These are phyloP conservation scores for Macroventuria anomochaeta DNA, from an alignment of 2,329 filamentous ascomycete species.

Conservation along the genomic window DNA sequence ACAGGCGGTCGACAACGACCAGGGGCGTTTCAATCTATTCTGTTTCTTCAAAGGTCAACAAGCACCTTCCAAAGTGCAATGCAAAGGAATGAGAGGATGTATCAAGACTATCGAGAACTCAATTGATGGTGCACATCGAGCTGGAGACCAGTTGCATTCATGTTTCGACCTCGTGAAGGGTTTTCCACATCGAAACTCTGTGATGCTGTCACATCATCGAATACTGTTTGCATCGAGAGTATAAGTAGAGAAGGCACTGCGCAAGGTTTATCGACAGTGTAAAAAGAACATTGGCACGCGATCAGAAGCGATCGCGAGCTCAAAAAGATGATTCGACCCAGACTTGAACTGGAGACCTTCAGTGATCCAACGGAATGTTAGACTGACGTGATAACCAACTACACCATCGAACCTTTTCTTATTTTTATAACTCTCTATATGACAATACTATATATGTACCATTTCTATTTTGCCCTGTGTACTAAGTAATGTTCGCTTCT, in stretches of 20 bases:
- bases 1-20: conserved; percentile 12
- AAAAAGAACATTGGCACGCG: too few relatives aligned
- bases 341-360: conserved; percentile 23
- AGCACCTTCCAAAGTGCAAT: not conserved
- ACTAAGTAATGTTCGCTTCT: too few relatives aligned
- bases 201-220: too few relatives aligned
- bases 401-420: conserved; percentile 42
- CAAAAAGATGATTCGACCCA: conserved; percentile 20
- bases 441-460: too few relatives aligned
- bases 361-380: conserved; percentile 41
- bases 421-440: not conserved
- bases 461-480: too few relatives aligned
- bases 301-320: too few relatives aligned
- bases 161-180: too few relatives aligned
- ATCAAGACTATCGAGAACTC: not conserved
- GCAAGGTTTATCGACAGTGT: too few relatives aligned
- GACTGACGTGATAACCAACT: conserved; percentile 57
- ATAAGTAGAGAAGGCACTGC: not conserved
- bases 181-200: too few relatives aligned
- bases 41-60: not conserved
- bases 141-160: too few relatives aligned
- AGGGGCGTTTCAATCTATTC: conserved; percentile 8
- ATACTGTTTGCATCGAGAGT: too few relatives aligned
- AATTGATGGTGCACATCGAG: not conserved
- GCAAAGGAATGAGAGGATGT: not conserved